phyloP scores from a whole-genome alignment of 305 asterid genomes.

The Solanum hybrid region DNA sequence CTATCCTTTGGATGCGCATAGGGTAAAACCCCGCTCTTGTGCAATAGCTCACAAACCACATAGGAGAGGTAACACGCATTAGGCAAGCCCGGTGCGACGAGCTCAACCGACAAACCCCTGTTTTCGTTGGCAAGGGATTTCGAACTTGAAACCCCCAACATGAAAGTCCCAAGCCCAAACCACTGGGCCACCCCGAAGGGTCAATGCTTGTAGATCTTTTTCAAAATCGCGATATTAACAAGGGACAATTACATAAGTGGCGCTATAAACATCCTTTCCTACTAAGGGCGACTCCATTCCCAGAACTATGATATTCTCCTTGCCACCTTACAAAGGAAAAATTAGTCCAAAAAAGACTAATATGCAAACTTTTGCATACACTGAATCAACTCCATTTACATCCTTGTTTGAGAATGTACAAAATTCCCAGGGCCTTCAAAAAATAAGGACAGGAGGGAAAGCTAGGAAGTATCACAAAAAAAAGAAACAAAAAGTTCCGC shows the following conservation, averaged over 20 bases:
- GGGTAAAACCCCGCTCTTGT: fast-evolving
- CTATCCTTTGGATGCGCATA: fast-evolving
- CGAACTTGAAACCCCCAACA: no score
- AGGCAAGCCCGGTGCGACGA: neutral
- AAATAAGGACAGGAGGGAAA: neutral
- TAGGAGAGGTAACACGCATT: neutral
- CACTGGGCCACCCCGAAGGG: neutral
- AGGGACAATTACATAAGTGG: neutral
- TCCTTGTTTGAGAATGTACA: neutral
- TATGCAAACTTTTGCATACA: neutral
- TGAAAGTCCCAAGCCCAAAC: neutral
- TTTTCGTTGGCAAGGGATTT: neutral
- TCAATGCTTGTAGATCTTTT: neutral
- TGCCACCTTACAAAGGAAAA: neutral
- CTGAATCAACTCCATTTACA: neutral
- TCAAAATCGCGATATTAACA: neutral
- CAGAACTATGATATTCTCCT: neutral
- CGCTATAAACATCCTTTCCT: neutral
- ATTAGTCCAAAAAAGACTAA: neutral
- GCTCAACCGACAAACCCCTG: neutral
- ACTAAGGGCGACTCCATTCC: neutral
- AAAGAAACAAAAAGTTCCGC: neutral
- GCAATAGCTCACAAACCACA: neutral
- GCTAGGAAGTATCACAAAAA: neutral
- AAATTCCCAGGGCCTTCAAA: neutral